Evolutionary conservation across 139 green algal species (phyloP).

Genomic region (Klebsormidium nitens): DNA sequence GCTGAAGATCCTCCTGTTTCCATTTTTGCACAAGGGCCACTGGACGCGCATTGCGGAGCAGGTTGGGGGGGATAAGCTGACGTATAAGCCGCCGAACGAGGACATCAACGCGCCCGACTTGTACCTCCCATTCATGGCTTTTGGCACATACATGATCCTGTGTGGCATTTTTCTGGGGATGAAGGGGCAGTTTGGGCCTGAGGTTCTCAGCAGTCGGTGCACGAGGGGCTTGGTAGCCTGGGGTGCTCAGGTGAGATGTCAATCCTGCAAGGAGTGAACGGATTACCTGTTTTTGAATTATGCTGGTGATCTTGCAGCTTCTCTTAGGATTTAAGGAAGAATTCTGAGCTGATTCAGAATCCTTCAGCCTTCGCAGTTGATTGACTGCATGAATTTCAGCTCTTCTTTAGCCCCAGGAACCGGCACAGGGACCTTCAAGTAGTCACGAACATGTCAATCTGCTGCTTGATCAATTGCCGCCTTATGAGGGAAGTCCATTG

Average conservation of each 20-base stretch:
- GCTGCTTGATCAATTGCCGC: too few relatives aligned
- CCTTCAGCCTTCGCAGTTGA: too few relatives aligned
- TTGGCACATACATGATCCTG: constrained; percentile 80
- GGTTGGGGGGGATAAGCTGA: constrained; percentile 55
- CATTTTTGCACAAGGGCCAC: constrained; percentile 69
- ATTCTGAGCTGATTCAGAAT: too few relatives aligned
- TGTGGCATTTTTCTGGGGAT: constrained; percentile 18
- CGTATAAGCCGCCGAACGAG: constrained; percentile 75
- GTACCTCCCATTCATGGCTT: constrained; percentile 86
- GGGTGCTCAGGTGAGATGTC: constrained; percentile 64
- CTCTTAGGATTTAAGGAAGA: too few relatives aligned
- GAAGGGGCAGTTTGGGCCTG: constrained; percentile 36
- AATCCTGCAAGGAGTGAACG: too few relatives aligned
- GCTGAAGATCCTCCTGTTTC: constrained; percentile 82
- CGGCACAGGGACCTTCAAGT: too few relatives aligned
- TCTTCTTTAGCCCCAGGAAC: too few relatives aligned
- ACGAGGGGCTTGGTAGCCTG: constrained; percentile 53
- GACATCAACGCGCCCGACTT: constrained; percentile 94
- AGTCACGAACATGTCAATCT: too few relatives aligned
- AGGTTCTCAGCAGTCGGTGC: constrained; percentile 65
- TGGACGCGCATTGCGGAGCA: constrained; percentile 40
- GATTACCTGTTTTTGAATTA: too few relatives aligned
- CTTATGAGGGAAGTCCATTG: too few relatives aligned
- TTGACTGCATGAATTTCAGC: too few relatives aligned
- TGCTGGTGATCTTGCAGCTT: too few relatives aligned